Percentiles rank a stretch among this genome's conserved stretches.
These are phyloP conservation scores for Lagerstroemia speciosa DNA, from an alignment of 345 rosid genomes.

Conservation along the genomic window DNA sequence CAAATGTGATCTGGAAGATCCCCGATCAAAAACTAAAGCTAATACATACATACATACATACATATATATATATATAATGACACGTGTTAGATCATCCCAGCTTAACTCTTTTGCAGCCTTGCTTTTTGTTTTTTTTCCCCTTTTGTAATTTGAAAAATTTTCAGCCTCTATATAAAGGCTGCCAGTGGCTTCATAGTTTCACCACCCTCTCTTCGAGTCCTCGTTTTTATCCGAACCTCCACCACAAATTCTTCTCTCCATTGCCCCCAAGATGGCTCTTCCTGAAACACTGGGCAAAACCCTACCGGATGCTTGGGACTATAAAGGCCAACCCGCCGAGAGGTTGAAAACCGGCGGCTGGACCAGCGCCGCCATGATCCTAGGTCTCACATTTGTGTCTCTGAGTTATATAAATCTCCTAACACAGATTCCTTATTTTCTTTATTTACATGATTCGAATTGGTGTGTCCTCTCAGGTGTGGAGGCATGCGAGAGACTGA, in stretches of 20 bases:
- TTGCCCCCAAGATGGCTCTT: constrained; percentile 25
- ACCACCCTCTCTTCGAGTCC: not conserved
- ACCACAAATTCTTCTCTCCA: not conserved
- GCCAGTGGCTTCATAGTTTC: not conserved
- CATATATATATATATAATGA: too few species aligned
- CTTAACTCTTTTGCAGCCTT: too few species aligned
- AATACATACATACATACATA: too few species aligned
- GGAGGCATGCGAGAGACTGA: constrained; percentile 79
- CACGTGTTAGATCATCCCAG: too few species aligned
- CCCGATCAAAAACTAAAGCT: too few species aligned
- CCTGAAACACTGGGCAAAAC: constrained; percentile 42
- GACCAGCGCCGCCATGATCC: constrained; percentile 85
- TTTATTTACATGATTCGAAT: not conserved
- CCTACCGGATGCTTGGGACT: constrained; percentile 88
- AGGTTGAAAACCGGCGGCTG: constrained; percentile 76
- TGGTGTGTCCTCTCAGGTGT: constrained; percentile 30
- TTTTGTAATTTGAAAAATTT: not conserved
- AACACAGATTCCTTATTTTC: too few species aligned
- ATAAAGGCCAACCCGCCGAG: constrained; percentile 66
- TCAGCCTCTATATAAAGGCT: not conserved
- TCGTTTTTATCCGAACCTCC: not conserved
- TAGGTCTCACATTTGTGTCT: constrained; percentile 32
- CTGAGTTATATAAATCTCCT: too few species aligned
- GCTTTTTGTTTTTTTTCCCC: not conserved
- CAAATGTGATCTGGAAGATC: too few species aligned